Percentiles rank a stretch among this genome's conserved stretches.
Conservation (phyloP, 805 yeast genomes). For the Suhomyces pyralidae region DNA sequence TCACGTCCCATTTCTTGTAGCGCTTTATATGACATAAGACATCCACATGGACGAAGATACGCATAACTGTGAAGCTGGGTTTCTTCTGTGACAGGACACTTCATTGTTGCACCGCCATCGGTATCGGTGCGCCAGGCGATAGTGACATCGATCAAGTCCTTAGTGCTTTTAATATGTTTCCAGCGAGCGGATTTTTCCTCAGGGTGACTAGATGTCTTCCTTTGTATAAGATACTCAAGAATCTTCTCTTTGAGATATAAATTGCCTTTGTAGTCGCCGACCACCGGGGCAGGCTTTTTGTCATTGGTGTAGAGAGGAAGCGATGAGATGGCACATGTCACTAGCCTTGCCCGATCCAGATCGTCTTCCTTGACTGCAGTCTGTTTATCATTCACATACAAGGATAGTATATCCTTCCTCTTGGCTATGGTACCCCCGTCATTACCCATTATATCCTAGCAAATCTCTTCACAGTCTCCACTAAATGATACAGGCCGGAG, state of each 20-base stretch:
- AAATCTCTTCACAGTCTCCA: not conserved
- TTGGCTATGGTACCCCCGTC: conserved; percentile 76
- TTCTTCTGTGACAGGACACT: conserved; percentile 33
- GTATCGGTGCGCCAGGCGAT: conserved; percentile 16
- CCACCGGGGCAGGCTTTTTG: conserved; percentile 42
- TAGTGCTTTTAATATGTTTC: conserved; percentile 20
- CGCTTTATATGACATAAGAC: conserved; percentile 29
- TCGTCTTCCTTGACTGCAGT: conserved; percentile 13
- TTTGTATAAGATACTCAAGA: conserved; percentile 34
- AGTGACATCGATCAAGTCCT: conserved; percentile 25
- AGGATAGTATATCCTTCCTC: conserved; percentile 46
- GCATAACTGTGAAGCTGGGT: conserved; percentile 18
- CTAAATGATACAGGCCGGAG: not conserved
- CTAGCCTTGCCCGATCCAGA: conserved; percentile 32
- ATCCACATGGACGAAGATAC: conserved; percentile 39
- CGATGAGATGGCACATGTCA: conserved; percentile 48
- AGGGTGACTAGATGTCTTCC: not conserved
- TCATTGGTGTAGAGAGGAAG: conserved; percentile 31
- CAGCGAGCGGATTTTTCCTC: not conserved
- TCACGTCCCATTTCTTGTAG: conserved; percentile 17
- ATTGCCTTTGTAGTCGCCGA: conserved; percentile 66
- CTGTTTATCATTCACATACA: conserved; percentile 18
- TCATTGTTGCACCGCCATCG: conserved; percentile 12
- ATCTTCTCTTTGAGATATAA: conserved; percentile 63
- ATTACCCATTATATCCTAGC: conserved; percentile 28